These are phyloP conservation scores for Irpex rosettiformis DNA, from an alignment of 1,284 basidiomycete genomes.

Conservation along the genomic window DNA sequence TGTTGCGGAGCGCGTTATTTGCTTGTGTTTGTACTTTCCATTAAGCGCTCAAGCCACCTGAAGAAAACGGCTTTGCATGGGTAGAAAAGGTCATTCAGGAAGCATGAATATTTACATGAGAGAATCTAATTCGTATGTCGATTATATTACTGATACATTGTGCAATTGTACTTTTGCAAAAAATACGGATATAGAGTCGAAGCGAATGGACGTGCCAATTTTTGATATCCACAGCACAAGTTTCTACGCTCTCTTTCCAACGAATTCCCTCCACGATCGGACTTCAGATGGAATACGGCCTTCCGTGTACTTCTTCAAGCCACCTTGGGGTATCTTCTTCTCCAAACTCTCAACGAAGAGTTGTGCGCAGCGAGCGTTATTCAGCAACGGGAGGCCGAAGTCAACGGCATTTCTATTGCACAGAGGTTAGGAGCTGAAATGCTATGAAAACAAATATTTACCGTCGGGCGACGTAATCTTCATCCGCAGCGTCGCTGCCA, in stretches of 20 bases:
- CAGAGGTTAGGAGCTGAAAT: slow-evolving; percentile 11
- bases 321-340: slow-evolving; percentile 85
- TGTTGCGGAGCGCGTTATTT: slow-evolving; percentile 1
- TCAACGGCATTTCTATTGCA: slow-evolving; percentile 79
- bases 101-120: not conserved
- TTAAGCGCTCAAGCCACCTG: not conserved
- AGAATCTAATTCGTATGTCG: not conserved
- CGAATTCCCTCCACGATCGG: slow-evolving; percentile 86
- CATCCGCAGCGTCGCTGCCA: slow-evolving; percentile 79
- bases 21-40: not conserved
- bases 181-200: not conserved
- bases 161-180: slow-evolving; percentile 10
- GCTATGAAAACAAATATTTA: slow-evolving; percentile 31
- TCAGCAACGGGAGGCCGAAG: slow-evolving; percentile 88
- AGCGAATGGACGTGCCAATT: not conserved
- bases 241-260: slow-evolving; percentile 60
- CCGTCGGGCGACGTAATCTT: slow-evolving; percentile 95
- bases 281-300: slow-evolving; percentile 94
- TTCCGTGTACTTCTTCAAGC: slow-evolving; percentile 81
- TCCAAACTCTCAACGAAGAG: slow-evolving; percentile 91
- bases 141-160: not conserved
- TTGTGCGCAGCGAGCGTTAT: slow-evolving; percentile 87
- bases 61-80: not conserved
- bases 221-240: not conserved
- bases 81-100: not conserved